These are phyloP conservation scores for Sporothrix globosa DNA, from an alignment of 2,329 filamentous ascomycete genomes.

Conservation along the genomic window DNA sequence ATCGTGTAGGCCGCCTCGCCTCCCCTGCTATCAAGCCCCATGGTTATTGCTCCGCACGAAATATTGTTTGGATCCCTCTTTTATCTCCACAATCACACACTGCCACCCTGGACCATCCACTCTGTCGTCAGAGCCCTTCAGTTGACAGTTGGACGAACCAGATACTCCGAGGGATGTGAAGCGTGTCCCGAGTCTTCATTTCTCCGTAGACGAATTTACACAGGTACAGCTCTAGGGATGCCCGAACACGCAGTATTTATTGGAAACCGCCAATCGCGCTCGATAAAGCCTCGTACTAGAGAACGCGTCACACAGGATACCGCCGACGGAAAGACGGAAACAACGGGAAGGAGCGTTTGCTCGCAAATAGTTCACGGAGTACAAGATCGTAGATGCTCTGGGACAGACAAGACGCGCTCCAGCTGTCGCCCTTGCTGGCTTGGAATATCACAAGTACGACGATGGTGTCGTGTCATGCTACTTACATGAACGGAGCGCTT, in stretches of 20 bases:
- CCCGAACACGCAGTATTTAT: background rate
- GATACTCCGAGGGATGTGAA: too few relatives aligned
- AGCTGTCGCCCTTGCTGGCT: background rate
- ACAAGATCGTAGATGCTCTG: background rate
- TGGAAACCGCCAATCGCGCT: background rate
- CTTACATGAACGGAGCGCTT: background rate
- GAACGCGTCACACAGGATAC: slow-evolving; percentile 5
- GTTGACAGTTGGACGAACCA: background rate
- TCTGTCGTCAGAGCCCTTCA: slow-evolving; percentile 1
- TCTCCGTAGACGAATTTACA: too few relatives aligned
- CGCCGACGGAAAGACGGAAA: background rate
- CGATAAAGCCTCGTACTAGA: background rate
- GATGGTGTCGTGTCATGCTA: too few relatives aligned
- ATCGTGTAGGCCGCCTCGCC: slow-evolving; percentile 10
- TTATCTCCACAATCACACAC: background rate
- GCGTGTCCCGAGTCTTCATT: too few relatives aligned
- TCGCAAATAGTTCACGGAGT: background rate
- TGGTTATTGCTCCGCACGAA: background rate
- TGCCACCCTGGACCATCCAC: background rate
- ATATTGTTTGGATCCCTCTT: background rate
- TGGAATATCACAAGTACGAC: too few relatives aligned
- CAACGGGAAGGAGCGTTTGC: background rate
- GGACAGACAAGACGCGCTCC: slow-evolving; percentile 2
- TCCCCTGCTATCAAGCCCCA: background rate
- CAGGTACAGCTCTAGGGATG: background rate